These are phyloP conservation scores for Phytomonas sp. DNA, from an alignment of 208 protist species.

Conservation along the genomic window DNA sequence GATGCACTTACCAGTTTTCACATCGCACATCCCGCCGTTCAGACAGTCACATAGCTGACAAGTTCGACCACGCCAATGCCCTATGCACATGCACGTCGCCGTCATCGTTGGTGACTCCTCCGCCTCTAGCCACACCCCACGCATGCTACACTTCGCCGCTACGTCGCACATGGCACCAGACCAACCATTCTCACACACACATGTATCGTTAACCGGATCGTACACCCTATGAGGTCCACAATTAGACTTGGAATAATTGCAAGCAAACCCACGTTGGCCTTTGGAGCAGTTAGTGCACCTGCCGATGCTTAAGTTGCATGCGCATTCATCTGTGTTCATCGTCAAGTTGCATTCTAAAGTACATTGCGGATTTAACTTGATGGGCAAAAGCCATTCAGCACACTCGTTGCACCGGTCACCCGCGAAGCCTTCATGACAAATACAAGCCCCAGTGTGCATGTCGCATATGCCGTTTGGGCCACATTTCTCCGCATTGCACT, in stretches of 20 bases:
- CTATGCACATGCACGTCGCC: constrained; percentile 30
- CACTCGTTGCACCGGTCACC: constrained; percentile 13
- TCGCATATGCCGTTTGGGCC: constrained; percentile 16
- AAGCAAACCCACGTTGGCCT: constrained; percentile 14
- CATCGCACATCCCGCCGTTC: constrained; percentile 40
- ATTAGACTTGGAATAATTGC: constrained; percentile 10
- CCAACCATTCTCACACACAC: constrained; percentile 16
- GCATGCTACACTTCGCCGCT: constrained; percentile 15
- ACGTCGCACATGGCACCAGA: constrained; percentile 10
- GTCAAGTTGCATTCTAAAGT: constrained; percentile 9
- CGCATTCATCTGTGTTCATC: constrained; percentile 8
- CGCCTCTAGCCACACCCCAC: constrained; percentile 19
- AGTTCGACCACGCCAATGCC: constrained; percentile 32
- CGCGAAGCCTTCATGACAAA: constrained; percentile 16
- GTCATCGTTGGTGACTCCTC: constrained; percentile 25
- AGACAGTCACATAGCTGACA: constrained; percentile 45
- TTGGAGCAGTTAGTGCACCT: constrained; percentile 12
- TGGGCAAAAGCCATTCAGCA: constrained; percentile 12
- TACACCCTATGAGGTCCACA: constrained; percentile 16
- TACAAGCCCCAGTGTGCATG: constrained; percentile 22
- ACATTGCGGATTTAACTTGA: constrained; percentile 10
- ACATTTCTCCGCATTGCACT: constrained; percentile 12
- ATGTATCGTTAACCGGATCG: constrained; percentile 4
- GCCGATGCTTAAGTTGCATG: constrained; percentile 9
- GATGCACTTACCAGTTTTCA: constrained; percentile 21